These are phyloP conservation scores for Pichia heedii DNA, from an alignment of 805 yeast genomes.

Conservation along the genomic window DNA sequence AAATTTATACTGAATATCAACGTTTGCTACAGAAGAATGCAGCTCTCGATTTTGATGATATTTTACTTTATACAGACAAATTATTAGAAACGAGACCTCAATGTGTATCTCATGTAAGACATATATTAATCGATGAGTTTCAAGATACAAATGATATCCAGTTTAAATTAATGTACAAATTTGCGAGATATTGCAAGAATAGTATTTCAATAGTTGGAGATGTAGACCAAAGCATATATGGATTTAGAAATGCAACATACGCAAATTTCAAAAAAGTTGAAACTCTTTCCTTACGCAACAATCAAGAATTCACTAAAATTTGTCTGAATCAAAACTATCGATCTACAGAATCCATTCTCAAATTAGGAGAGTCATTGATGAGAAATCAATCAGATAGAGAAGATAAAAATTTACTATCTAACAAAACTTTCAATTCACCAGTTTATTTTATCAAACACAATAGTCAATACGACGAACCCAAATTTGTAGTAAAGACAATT, in stretches of 20 bases:
- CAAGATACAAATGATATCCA: conserved; percentile 86
- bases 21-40: conserved; percentile 31
- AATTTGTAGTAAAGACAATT: conserved; percentile 49
- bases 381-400: conserved; percentile 44
- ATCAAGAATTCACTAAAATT: conserved; percentile 16
- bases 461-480: conserved; percentile 46
- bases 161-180: conserved; percentile 50
- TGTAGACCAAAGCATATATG: conserved; percentile 92
- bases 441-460: conserved; percentile 34
- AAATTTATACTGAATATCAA: conserved; percentile 48
- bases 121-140: conserved; percentile 86
- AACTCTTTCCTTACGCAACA: conserved; percentile 20
- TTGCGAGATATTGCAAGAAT: conserved; percentile 36
- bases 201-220: conserved; percentile 89
- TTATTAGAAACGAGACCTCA: conserved; percentile 37
- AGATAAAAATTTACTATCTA: conserved; percentile 38
- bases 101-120: conserved; percentile 43
- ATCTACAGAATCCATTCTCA: conserved; percentile 60
- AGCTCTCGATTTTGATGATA: conserved; percentile 76
- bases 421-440: conserved; percentile 32
- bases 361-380: conserved; percentile 58
- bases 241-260: conserved; percentile 72
- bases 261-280: conserved; percentile 56
- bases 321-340: conserved; percentile 69
- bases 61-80: conserved; percentile 46